Base-by-base conservation (phyloP, 164 flowering plant genomes). In the Pachysandra terminalis region DNA sequence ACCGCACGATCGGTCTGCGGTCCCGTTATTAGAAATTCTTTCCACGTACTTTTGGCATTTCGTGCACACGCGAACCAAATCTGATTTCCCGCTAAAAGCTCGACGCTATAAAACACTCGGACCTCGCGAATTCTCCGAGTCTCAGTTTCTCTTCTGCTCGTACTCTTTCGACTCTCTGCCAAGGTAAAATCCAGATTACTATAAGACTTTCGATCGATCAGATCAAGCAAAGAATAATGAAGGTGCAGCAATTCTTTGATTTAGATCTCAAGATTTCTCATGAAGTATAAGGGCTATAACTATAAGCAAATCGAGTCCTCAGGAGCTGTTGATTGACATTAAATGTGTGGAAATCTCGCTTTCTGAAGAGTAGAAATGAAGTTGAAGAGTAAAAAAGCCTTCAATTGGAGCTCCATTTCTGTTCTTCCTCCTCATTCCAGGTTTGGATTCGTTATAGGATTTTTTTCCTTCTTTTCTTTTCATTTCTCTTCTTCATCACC, bases 341-440 rank as follows among this genome's bases (percentile, higher is more conserved):
- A 10, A 10, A 13, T 10, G 51, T 10, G 51, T 12, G 10, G 45
- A 40, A 13, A 45, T 45, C 51, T 12, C 37, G 16, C 17, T 67
- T 49, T 26, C 49, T 23, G 19, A 15, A 59, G 23, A 16, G 22
- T 52, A 32, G 5, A 28, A 65, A 76, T 81, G 83, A 78, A 81
- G 81, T 55, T 81, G 64, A 81, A 74, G 72, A 73, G 78, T 82
- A 93, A 93, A 81, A 87, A 88, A 80, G 96, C 92, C 24, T 86
- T 85, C 73, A 96, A 93, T 82, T 86, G 89, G 78, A 88, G 72
- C 75, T 89, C 97, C 63, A 88, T 93, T 75, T 93, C 97, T 2
- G 97, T 93, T 22, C 84, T 93, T 75, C 98, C 97, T 76, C 97
- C 97, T 72, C 89, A 82, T 28, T 35, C 86, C 35, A 82, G 96